These are phyloP conservation scores for Tephrocybe sp. DNA, from an alignment of 768 basidiomycete genomes.

Conservation along the genomic window DNA sequence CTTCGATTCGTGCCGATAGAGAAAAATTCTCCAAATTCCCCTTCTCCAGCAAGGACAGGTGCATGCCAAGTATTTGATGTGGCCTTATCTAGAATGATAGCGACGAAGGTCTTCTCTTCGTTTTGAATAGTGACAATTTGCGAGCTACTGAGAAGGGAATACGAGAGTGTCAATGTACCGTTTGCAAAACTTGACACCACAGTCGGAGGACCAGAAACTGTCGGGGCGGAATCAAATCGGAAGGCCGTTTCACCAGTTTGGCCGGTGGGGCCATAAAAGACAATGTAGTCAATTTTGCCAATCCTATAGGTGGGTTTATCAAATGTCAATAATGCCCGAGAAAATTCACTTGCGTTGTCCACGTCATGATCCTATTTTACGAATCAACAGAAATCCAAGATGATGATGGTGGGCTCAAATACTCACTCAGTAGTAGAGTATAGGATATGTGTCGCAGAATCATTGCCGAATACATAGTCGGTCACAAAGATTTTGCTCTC, in stretches of 20 bases:
- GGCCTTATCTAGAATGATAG: conserved; percentile 42
- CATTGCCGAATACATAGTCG: conserved; percentile 43
- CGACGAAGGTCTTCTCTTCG: conserved; percentile 25
- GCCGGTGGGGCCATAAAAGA: conserved; percentile 39
- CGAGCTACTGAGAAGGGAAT: conserved; percentile 27
- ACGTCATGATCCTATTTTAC: conserved; percentile 44
- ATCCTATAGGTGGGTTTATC: conserved; percentile 27
- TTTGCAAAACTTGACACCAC: conserved; percentile 32
- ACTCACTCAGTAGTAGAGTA: conserved; percentile 49
- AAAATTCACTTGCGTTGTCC: conserved; percentile 44
- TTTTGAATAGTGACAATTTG: conserved; percentile 33
- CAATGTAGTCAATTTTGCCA: conserved; percentile 38
- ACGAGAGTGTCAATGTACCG: conserved; percentile 39
- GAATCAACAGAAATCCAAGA: not conserved
- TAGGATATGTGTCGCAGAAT: conserved; percentile 31
- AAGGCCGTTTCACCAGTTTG: conserved; percentile 45
- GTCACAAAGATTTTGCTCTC: conserved; percentile 51
- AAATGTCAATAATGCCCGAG: not conserved
- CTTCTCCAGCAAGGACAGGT: conserved; percentile 37
- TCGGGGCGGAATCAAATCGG: conserved; percentile 28
- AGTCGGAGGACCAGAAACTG: conserved; percentile 26
- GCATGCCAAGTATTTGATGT: conserved; percentile 50
- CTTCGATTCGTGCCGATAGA: conserved; percentile 43
- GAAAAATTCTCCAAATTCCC: conserved; percentile 40
- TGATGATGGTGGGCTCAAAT: not conserved